Evolutionary conservation across 768 basidiomycete species (phyloP).

Genomic region (Mycena leptocephala): DNA sequence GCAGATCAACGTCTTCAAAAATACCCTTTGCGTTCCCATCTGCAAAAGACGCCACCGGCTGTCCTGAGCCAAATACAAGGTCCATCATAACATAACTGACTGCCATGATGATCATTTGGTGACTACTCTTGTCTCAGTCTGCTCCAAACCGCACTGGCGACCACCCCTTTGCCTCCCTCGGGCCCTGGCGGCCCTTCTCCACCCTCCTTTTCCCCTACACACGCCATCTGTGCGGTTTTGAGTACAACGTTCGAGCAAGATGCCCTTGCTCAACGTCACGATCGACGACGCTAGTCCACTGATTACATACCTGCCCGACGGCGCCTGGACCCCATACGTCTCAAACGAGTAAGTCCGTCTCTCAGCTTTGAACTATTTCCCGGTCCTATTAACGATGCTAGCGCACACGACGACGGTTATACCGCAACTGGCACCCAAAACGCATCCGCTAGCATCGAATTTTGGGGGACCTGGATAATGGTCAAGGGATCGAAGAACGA

Average conservation of each 20-base stretch:
- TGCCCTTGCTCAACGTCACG: slow-evolving; percentile 24
- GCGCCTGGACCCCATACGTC: slow-evolving; percentile 14
- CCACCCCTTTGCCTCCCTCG: slow-evolving; percentile 9
- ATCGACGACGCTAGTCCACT: slow-evolving; percentile 30
- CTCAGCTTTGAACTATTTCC: background rate
- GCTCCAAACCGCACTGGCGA: background rate
- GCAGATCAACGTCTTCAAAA: background rate
- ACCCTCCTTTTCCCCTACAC: slow-evolving; percentile 6
- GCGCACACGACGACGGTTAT: background rate
- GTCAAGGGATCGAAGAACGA: slow-evolving; percentile 20
- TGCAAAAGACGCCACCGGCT: slow-evolving; percentile 6
- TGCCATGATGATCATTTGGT: slow-evolving; percentile 22
- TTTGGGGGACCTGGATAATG: slow-evolving; percentile 16
- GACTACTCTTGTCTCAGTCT: background rate
- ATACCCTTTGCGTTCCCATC: background rate
- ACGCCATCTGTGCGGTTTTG: background rate
- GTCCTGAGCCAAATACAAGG: background rate
- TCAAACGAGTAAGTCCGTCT: slow-evolving; percentile 29
- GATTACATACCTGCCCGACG: slow-evolving; percentile 16
- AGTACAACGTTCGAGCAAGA: slow-evolving; percentile 2
- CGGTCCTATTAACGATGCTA: background rate
- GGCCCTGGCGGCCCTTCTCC: slow-evolving; percentile 22
- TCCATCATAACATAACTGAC: background rate
- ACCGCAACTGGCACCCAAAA: background rate
- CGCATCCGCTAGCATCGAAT: slow-evolving; percentile 19